A percentile compares a stretch with the other conserved stretches of the same genome.
Conservation (phyloP, 2,329 filamentous ascomycete species). For the Colletotrichum sublineola region DNA sequence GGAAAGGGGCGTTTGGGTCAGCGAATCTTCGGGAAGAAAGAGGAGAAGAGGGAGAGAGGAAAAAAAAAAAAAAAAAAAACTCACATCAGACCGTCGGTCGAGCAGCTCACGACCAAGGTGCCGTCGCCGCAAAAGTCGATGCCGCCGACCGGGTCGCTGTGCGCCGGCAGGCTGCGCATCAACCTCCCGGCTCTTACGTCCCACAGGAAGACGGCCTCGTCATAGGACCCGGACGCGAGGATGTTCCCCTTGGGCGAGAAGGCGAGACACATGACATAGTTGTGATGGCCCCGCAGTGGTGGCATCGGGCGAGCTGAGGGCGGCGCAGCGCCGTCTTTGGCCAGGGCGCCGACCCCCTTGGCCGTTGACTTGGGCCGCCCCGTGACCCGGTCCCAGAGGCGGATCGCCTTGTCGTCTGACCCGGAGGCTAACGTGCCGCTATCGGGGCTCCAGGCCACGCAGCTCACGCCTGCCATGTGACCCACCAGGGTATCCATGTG, state of each 20-base stretch:
- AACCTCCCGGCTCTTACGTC: conserved; percentile 88
- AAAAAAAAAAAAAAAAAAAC: conserved; percentile 56
- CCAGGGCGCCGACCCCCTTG: conserved; percentile 46
- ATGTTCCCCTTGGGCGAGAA: conserved; percentile 99
- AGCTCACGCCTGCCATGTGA: conserved; percentile 92
- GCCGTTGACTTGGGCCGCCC: conserved; percentile 66
- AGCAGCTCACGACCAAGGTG: conserved; percentile 91
- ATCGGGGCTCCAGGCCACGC: conserved; percentile 94
- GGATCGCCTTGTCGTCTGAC: conserved; percentile 95
- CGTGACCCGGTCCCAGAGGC: conserved; percentile 85
- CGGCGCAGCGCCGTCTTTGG: conserved; percentile 38
- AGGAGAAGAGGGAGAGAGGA: not conserved
- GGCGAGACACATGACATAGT: conserved; percentile 93
- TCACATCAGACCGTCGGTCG: conserved; percentile 88
- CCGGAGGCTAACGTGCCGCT: conserved; percentile 89
- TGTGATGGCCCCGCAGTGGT: conserved; percentile 88
- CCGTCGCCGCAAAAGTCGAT: conserved; percentile 95
- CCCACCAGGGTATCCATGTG: conserved; percentile 92
- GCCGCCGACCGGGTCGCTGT: conserved; percentile 93
- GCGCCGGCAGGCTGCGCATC: conserved; percentile 92
- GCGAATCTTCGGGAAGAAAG: conserved; percentile 4
- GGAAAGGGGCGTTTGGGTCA: conserved; percentile 19
- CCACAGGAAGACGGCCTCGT: conserved; percentile 97
- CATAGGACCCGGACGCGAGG: conserved; percentile 93
- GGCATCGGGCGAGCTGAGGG: conserved; percentile 54